A percentile compares a stretch with the other conserved stretches of the same genome.
phyloP scores from a whole-genome alignment of 2,329 filamentous ascomycete species.

The Helotiales sp. region DNA sequence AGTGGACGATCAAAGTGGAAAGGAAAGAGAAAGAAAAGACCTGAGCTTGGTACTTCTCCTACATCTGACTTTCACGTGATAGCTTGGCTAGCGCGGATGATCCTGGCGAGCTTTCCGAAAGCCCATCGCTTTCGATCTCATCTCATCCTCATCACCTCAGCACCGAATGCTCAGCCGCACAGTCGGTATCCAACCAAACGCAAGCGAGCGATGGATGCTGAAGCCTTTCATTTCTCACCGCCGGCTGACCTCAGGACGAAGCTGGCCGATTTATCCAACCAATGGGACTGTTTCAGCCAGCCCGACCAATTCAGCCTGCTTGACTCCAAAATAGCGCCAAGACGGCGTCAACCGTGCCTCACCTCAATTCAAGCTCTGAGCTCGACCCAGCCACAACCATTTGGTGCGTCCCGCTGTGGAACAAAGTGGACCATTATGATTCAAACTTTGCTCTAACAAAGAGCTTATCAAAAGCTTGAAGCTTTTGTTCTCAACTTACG shows the following conservation, averaged over 20 bases:
- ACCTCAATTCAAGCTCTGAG: background rate
- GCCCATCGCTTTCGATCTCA: too few relatives aligned
- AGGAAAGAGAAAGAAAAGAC: too few relatives aligned
- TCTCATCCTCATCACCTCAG: background rate
- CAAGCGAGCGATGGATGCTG: background rate
- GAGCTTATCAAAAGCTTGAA: constrained; percentile 4
- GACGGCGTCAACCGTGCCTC: background rate
- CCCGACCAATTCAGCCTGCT: constrained; percentile 2
- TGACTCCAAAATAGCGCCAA: background rate
- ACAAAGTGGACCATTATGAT: background rate
- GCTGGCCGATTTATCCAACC: too few relatives aligned
- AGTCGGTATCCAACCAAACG: background rate
- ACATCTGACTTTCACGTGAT: background rate
- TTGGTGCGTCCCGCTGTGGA: background rate
- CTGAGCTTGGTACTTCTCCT: too few relatives aligned
- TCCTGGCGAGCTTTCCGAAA: too few relatives aligned
- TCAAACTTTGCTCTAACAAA: background rate
- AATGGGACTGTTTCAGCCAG: constrained; percentile 2
- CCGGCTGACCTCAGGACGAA: background rate
- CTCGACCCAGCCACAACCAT: background rate
- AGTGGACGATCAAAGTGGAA: too few relatives aligned
- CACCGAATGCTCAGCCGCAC: background rate
- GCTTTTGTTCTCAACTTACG: background rate
- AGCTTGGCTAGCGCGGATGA: too few relatives aligned
- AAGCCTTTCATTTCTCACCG: background rate